Evolutionary conservation across 805 yeast genomes (phyloP).

Genomic region (Diddensiella santjacobensis): DNA sequence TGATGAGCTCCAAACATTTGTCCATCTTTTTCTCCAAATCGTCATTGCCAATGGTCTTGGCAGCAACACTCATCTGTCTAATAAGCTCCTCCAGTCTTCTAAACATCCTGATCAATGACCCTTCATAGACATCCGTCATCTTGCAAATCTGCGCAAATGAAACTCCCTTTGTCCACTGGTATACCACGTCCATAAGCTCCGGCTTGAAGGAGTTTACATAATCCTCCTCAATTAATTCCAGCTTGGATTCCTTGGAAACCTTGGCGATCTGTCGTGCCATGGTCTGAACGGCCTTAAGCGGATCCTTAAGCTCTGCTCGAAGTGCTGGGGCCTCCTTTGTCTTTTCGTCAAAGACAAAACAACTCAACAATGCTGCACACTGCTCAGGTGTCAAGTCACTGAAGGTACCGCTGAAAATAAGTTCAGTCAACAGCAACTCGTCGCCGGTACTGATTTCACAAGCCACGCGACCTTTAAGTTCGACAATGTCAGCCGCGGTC

Average conservation of each 20-base stretch:
- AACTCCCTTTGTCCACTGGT: slow-evolving; percentile 95
- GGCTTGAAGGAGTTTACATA: slow-evolving; percentile 89
- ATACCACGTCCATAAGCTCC: slow-evolving; percentile 95
- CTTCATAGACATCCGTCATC: slow-evolving; percentile 98
- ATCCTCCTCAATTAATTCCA: slow-evolving; percentile 86
- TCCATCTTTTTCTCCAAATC: slow-evolving; percentile 87
- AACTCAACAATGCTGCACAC: slow-evolving; percentile 85
- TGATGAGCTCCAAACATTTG: slow-evolving; percentile 75
- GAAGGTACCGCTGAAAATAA: slow-evolving; percentile 93
- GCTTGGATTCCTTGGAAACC: slow-evolving; percentile 81
- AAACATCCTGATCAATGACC: slow-evolving; percentile 90
- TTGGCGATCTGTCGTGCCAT: slow-evolving; percentile 91
- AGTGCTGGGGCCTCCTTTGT: slow-evolving; percentile 81
- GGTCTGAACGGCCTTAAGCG: slow-evolving; percentile 80
- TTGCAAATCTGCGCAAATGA: slow-evolving; percentile 94
- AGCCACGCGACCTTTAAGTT: slow-evolving; percentile 94
- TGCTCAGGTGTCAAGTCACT: slow-evolving; percentile 84
- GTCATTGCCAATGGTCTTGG: slow-evolving; percentile 89
- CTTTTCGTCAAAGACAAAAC: slow-evolving; percentile 96
- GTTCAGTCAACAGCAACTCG: slow-evolving; percentile 73
- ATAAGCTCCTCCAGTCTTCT: slow-evolving; percentile 90
- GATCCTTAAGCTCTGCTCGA: slow-evolving; percentile 88
- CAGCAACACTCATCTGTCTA: slow-evolving; percentile 85
- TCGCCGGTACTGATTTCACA: slow-evolving; percentile 93
- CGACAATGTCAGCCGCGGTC: slow-evolving; percentile 85